Conservation (phyloP, 1,284 basidiomycete species). For the Ceratobasidium papillatum region DNA sequence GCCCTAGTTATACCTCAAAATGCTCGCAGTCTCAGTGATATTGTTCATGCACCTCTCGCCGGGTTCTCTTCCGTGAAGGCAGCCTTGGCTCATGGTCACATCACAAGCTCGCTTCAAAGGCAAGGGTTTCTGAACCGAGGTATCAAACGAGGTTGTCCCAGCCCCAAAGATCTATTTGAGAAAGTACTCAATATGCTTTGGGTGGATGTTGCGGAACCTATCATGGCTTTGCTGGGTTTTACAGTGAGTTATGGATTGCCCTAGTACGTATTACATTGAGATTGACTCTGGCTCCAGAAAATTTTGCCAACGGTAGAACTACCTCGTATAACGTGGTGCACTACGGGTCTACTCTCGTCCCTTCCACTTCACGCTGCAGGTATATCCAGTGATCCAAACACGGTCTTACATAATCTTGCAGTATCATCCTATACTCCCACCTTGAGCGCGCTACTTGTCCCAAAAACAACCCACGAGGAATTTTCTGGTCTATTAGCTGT, state of each 20-base stretch:
- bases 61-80: neutral
- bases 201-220: neutral
- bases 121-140: neutral
- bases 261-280: neutral
- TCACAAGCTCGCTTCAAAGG: neutral
- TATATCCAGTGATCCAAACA: neutral
- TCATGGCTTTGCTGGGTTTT: neutral
- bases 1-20: neutral
- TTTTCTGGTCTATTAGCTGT: neutral
- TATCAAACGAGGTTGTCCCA: neutral
- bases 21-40: too few relatives aligned
- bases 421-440: conserved; percentile 7
- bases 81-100: neutral
- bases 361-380: conserved; percentile 7
- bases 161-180: neutral
- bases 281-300: neutral
- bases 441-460: neutral
- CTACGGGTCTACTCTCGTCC: neutral
- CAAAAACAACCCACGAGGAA: too few relatives aligned
- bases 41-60: neutral
- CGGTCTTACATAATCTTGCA: neutral
- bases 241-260: neutral
- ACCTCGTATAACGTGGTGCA: conserved; percentile 12
- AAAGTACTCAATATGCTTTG: neutral
- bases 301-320: neutral